phyloP scores from a whole-genome alignment of 305 asterid genomes.

The Stenogyne calaminthoides region DNA sequence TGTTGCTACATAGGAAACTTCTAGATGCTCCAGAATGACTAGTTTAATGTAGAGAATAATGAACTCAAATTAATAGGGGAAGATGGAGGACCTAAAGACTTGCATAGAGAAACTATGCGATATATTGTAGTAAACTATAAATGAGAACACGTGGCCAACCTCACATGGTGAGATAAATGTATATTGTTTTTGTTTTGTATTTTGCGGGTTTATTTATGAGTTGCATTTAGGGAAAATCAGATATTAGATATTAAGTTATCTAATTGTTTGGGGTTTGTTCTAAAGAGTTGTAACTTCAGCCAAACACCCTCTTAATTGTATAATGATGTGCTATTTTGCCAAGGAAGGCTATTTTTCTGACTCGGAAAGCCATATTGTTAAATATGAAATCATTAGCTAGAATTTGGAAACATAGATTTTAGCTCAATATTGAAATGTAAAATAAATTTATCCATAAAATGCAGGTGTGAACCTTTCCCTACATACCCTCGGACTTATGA shows the following conservation, averaged over 20 bases:
- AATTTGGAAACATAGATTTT: not conserved
- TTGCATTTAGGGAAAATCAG: not conserved
- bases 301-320: not conserved
- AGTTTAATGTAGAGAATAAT: not conserved
- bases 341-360: not conserved
- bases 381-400: not conserved
- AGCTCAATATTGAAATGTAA: not conserved
- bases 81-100: not conserved
- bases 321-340: not conserved
- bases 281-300: not conserved
- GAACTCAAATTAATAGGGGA: not conserved
- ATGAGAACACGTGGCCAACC: not conserved
- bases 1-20: not conserved
- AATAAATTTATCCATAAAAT: not conserved
- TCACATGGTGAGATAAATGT: not conserved
- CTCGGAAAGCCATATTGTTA: not conserved
- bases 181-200: not conserved
- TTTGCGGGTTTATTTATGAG: not conserved
- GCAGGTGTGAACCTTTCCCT: slow-evolving; percentile 98
- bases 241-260: not conserved
- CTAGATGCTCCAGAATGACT: not conserved
- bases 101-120: not conserved
- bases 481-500: slow-evolving; percentile 98
- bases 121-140: not conserved
- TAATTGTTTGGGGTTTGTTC: not conserved